A percentile compares a stretch with the other conserved stretches of the same genome.
phyloP scores from a whole-genome alignment of 2,329 filamentous ascomycete genomes.

The Stemphylium vesicarium region DNA sequence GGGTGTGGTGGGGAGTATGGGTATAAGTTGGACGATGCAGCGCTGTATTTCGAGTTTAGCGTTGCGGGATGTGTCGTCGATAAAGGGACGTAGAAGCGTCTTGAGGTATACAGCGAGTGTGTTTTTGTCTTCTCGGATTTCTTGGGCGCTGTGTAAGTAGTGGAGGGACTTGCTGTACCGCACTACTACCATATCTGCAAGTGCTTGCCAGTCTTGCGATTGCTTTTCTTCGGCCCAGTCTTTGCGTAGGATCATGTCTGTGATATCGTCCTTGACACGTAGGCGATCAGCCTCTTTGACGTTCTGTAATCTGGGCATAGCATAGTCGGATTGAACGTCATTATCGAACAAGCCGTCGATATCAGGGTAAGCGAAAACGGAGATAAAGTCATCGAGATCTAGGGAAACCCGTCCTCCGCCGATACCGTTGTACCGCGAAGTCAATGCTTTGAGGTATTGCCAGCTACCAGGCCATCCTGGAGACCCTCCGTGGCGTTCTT shows the following conservation, averaged over 20 bases:
- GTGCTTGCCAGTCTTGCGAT: slow-evolving; percentile 66
- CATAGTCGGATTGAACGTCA: slow-evolving; percentile 36
- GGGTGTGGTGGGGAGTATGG: slow-evolving; percentile 22
- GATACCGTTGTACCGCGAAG: slow-evolving; percentile 54
- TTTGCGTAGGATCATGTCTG: slow-evolving; percentile 49
- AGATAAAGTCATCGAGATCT: slow-evolving; percentile 59
- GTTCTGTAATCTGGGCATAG: slow-evolving; percentile 51
- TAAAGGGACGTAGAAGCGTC: slow-evolving; percentile 47
- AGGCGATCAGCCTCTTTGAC: slow-evolving; percentile 41
- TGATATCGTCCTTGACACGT: slow-evolving; percentile 54
- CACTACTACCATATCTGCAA: slow-evolving; percentile 69
- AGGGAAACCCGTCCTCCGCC: slow-evolving; percentile 52
- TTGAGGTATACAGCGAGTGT: slow-evolving; percentile 36
- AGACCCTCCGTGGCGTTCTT: not conserved
- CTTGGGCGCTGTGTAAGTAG: slow-evolving; percentile 28
- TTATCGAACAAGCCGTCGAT: slow-evolving; percentile 50
- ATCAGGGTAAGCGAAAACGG: slow-evolving; percentile 51
- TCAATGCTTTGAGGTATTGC: slow-evolving; percentile 51
- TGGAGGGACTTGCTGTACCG: slow-evolving; percentile 66
- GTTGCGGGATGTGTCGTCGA: slow-evolving; percentile 46
- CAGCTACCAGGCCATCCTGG: slow-evolving; percentile 23
- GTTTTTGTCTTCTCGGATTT: slow-evolving; percentile 25
- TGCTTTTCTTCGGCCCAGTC: slow-evolving; percentile 9
- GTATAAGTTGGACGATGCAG: slow-evolving; percentile 57
- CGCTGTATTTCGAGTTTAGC: slow-evolving; percentile 51